Conservation (phyloP, 2,329 filamentous ascomycete species). For the Colletotrichum salicis region DNA sequence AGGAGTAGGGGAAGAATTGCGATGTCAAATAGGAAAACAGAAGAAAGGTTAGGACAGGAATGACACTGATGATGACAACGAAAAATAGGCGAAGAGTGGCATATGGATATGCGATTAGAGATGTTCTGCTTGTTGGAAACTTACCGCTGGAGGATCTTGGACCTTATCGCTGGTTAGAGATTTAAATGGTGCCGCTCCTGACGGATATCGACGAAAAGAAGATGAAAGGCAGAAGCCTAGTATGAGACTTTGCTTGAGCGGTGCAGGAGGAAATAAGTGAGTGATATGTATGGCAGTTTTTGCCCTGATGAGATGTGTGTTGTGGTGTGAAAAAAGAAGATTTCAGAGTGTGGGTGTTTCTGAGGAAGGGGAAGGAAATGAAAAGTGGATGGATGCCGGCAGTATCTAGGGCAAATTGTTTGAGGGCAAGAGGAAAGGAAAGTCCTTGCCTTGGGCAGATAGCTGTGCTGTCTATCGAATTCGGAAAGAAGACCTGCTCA, state of each 20-base stretch:
- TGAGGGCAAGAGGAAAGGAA: not conserved
- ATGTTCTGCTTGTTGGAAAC: not conserved
- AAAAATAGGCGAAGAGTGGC: not conserved
- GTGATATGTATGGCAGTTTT: not conserved
- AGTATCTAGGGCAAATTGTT: not conserved
- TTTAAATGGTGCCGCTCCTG: not conserved
- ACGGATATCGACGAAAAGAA: not conserved
- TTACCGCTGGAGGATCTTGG: not conserved
- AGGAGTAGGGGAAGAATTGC: not conserved
- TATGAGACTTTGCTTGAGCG: not conserved
- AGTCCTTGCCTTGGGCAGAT: too few species aligned
- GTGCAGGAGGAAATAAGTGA: not conserved
- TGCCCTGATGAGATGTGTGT: not conserved
- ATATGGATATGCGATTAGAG: not conserved
- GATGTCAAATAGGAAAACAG: not conserved
- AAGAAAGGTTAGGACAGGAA: not conserved
- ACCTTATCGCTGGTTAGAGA: not conserved
- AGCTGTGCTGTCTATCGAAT: not conserved
- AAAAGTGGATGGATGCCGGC: not conserved
- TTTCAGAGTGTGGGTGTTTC: not conserved
- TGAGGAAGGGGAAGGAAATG: not conserved
- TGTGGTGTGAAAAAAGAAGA: not conserved
- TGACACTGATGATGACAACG: not conserved
- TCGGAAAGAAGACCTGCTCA: not conserved
- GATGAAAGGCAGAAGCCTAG: too few species aligned